Conservation (phyloP, 352 stramenopile species). For the Pythium coloratum region DNA sequence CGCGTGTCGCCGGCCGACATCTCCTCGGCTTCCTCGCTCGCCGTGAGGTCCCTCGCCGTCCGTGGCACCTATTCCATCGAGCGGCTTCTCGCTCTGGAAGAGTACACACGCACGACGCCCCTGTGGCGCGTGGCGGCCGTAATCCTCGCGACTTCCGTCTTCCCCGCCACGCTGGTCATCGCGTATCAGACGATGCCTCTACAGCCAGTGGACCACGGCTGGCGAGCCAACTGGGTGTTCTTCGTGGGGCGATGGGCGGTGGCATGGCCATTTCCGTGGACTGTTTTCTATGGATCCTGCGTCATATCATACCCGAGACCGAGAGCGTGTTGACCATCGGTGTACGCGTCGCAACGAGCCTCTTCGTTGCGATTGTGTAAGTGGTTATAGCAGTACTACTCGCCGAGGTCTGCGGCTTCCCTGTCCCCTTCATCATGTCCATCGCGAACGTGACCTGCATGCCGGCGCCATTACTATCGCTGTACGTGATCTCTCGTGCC, state of each 20-base stretch:
- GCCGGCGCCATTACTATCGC: not conserved
- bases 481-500: not conserved
- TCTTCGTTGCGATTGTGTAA: not conserved
- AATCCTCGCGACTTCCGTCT: conserved; percentile 1
- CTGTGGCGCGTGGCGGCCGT: conserved; percentile 2
- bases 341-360: not conserved
- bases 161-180: conserved; percentile 5
- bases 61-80: conserved; percentile 26
- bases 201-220: not conserved
- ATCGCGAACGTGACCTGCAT: not conserved
- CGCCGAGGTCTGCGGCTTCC: not conserved
- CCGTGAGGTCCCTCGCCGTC: too few species aligned
- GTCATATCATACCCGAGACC: conserved; percentile 1
- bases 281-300: not conserved
- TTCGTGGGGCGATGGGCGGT: not conserved
- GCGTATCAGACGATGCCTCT: conserved; percentile 10
- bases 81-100: conserved; percentile 23
- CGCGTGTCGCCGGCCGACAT: too few species aligned
- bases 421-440: conserved; percentile 2
- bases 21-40: too few species aligned
- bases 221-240: conserved; percentile 12
- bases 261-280: not conserved
- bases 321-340: not conserved
- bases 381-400: not conserved
- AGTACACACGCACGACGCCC: conserved; percentile 19